Conservation (phyloP, 108 stramenopile genomes). For the Mediolabrus comicus region DNA sequence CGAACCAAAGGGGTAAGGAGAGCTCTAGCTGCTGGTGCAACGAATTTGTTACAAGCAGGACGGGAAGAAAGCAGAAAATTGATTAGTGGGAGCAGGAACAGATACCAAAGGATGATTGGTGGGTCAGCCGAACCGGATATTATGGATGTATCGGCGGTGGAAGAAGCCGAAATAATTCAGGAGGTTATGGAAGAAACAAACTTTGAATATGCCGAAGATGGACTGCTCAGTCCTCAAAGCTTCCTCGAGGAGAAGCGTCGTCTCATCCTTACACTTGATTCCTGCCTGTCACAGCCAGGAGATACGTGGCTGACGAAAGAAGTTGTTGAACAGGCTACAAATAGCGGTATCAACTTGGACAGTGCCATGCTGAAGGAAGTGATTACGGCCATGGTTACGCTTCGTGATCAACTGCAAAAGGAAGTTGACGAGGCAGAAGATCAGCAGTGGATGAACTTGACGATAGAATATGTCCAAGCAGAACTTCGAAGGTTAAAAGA, state of each 20-base stretch:
- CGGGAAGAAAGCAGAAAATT: constrained; percentile 38
- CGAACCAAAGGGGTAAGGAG: constrained; percentile 58
- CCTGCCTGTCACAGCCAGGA: constrained; percentile 56
- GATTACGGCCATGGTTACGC: constrained; percentile 56
- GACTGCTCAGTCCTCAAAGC: constrained; percentile 33
- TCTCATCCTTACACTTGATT: constrained; percentile 41
- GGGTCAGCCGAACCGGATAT: constrained; percentile 13
- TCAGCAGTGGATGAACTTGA: constrained; percentile 25
- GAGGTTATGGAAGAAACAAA: constrained; percentile 49
- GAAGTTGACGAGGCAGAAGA: constrained; percentile 34
- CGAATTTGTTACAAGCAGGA: constrained; percentile 35
- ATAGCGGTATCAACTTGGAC: constrained; percentile 38
- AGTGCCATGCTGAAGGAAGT: constrained; percentile 35
- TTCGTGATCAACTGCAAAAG: constrained; percentile 51
- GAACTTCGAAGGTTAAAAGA: constrained; percentile 41
- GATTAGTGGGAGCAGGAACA: constrained; percentile 11
- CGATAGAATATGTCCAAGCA: constrained; percentile 26
- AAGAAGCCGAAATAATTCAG: constrained; percentile 34
- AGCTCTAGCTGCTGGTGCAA: constrained; percentile 57
- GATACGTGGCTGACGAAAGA: constrained; percentile 60
- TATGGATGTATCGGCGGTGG: constrained; percentile 28
- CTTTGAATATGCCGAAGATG: constrained; percentile 46
- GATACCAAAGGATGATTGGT: constrained; percentile 25
- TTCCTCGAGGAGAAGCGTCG: constrained; percentile 44
- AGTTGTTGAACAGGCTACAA: constrained; percentile 27